Percentiles rank a stretch among this genome's conserved stretches.
Evolutionary conservation across 2,329 filamentous ascomycete species (phyloP).

Genomic region (Juglanconis juglandina): DNA sequence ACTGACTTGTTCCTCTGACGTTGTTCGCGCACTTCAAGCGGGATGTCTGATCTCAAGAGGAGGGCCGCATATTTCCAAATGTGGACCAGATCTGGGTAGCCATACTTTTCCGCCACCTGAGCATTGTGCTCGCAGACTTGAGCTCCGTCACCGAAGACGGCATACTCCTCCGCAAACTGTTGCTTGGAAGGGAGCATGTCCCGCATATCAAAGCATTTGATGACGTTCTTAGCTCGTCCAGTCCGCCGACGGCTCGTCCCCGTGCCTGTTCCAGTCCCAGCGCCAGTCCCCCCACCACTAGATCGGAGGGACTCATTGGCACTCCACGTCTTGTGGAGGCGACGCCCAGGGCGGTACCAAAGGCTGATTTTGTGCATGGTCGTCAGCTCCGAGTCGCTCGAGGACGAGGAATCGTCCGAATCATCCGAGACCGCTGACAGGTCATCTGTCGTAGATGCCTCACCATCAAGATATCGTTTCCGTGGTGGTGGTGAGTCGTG

Average conservation of each 20-base stretch:
- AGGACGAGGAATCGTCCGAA: constrained; percentile 46
- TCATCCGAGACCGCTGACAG: constrained; percentile 47
- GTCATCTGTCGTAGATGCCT: constrained; percentile 49
- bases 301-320: constrained; percentile 56
- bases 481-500: constrained; percentile 47
- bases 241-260: constrained; percentile 48
- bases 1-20: constrained; percentile 56
- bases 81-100: constrained; percentile 68
- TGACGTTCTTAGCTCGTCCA: constrained; percentile 59
- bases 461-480: constrained; percentile 45
- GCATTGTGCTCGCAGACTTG: constrained; percentile 84
- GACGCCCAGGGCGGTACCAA: constrained; percentile 53
- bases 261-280: constrained; percentile 55
- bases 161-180: constrained; percentile 74
- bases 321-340: constrained; percentile 54
- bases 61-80: constrained; percentile 81
- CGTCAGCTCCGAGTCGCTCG: constrained; percentile 60
- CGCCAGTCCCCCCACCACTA: constrained; percentile 58
- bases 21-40: constrained; percentile 60
- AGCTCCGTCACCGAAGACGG: constrained; percentile 77
- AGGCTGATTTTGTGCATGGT: constrained; percentile 57
- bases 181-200: constrained; percentile 74
- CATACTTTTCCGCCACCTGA: constrained; percentile 67
- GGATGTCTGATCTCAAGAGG: constrained; percentile 73
- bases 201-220: constrained; percentile 70